Evolutionary conservation across 495 filamentous ascomycete species (phyloP), one percentile per base, ranked within the genome.

Genomic region (Halenospora varia): DNA sequence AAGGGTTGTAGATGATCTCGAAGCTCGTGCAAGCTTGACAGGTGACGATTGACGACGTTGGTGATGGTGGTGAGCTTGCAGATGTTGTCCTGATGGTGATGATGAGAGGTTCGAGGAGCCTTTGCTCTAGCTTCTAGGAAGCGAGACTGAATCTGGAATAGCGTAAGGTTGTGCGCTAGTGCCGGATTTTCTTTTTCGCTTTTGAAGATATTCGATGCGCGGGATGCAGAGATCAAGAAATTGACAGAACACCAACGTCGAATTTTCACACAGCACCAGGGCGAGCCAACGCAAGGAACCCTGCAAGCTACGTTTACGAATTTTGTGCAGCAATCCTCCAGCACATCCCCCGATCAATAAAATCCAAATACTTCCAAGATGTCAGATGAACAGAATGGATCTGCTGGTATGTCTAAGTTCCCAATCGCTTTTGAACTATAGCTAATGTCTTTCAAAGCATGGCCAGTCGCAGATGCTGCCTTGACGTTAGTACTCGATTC

Each of bases 221-320:
- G 25, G 46, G 29, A 26, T 25, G 10, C 25, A 42, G 44, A 25
- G 19, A 59, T 25, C 19, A 45, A n/a, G 23, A 46, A 48, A 20
- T 10, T 42, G 4, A 53, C 39, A 2, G 2, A 8, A 29, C 8
- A 10, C 24, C 4, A 51, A 25, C 20, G n/a, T 29, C n/a, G 25
- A 48, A 10, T 62, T 49, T 19, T 23, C n/a, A 24, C 19, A 53
- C 10, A 56, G 17, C 26, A 41, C 25, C 70, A 80, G 78, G 78
- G 78, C 78, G 78, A 82, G 77, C 78, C 65, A 82, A 75, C 73
- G 81, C 81, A 82, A 80, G 79, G 81, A 83, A 82, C 81, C 79
- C 78, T 81, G 72, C 56, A 17, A 56, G 26, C 54, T 56, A 41
- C 18, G 47, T 10, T 40, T 45, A 8, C 22, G 18, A 20, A 19